Evolutionary conservation across 2,329 filamentous ascomycete genomes (phyloP).

Genomic region (Venturia nashicola): DNA sequence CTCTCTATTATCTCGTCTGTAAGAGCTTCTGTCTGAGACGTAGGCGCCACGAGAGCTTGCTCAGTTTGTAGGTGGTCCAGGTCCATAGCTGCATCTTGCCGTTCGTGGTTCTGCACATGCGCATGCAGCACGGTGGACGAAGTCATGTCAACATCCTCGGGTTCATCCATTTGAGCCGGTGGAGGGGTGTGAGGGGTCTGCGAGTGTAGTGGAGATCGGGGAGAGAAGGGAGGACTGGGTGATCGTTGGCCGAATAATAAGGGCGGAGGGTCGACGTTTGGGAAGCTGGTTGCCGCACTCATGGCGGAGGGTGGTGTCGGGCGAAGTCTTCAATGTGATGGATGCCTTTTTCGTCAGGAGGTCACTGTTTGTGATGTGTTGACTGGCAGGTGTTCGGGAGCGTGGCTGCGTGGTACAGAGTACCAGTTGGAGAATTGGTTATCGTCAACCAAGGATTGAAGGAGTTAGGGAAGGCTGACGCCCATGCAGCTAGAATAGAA

Average conservation of each 20-base stretch:
- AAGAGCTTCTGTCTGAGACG: slow-evolving; percentile 10
- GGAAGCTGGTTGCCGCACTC: slow-evolving; percentile 23
- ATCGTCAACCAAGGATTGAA: not conserved
- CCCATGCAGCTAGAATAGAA: not conserved
- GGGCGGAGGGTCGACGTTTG: slow-evolving; percentile 23
- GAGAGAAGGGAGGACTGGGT: slow-evolving; percentile 17
- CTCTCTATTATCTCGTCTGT: slow-evolving; percentile 17
- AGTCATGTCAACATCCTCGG: slow-evolving; percentile 22
- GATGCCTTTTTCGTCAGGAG: not conserved
- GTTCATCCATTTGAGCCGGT: slow-evolving; percentile 13
- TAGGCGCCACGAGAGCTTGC: slow-evolving; percentile 18
- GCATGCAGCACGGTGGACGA: slow-evolving; percentile 20
- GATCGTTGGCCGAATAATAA: slow-evolving; percentile 23
- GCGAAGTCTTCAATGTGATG: not conserved
- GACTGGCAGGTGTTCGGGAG: slow-evolving; percentile 12
- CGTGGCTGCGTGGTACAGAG: not conserved
- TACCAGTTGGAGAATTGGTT: not conserved
- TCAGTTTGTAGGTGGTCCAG: slow-evolving; percentile 10
- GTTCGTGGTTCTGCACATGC: slow-evolving; percentile 15
- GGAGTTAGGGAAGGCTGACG: slow-evolving; percentile 1
- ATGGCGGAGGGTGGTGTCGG: slow-evolving; percentile 18
- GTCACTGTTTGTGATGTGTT: not conserved
- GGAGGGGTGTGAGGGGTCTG: slow-evolving; percentile 7
- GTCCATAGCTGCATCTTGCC: slow-evolving; percentile 10
- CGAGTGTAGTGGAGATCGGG: slow-evolving; percentile 7